phyloP scores from a whole-genome alignment of 768 basidiomycete genomes.

The Mycena metata region DNA sequence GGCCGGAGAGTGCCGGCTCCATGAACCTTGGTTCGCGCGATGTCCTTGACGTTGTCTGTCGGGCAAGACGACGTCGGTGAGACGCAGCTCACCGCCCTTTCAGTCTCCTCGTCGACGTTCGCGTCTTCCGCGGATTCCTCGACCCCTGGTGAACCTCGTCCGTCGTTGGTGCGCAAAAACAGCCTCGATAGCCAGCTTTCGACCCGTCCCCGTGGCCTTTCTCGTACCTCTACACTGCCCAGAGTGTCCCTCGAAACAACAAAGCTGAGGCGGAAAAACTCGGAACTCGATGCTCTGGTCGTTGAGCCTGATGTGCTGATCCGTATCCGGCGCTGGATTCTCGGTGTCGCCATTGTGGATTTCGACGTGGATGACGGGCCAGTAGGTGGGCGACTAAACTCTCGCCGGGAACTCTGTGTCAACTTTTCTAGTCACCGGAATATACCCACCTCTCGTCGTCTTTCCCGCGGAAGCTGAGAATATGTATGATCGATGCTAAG shows the following conservation, averaged over 20 bases:
- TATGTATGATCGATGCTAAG: slow-evolving; percentile 68
- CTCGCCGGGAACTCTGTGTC: too few species aligned
- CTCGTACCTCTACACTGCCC: slow-evolving; percentile 64
- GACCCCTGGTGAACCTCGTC: slow-evolving; percentile 1
- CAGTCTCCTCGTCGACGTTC: slow-evolving; percentile 30
- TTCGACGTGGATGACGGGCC: slow-evolving; percentile 94
- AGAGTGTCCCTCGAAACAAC: slow-evolving; percentile 50
- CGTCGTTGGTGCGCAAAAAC: slow-evolving; percentile 12
- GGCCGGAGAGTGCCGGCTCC: background rate
- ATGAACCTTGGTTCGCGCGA: background rate
- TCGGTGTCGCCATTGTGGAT: slow-evolving; percentile 80
- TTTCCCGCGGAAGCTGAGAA: slow-evolving; percentile 82
- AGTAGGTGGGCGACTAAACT: slow-evolving; percentile 45
- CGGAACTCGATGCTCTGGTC: slow-evolving; percentile 57
- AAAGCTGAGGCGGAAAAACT: slow-evolving; percentile 46
- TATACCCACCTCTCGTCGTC: slow-evolving; percentile 78
- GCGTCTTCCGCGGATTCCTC: slow-evolving; percentile 26
- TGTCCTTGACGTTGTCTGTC: slow-evolving; percentile 20
- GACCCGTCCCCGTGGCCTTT: slow-evolving; percentile 39
- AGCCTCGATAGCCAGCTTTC: slow-evolving; percentile 24
- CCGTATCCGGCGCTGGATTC: slow-evolving; percentile 75
- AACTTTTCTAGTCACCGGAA: slow-evolving; percentile 59
- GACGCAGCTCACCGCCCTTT: slow-evolving; percentile 22
- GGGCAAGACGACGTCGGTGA: slow-evolving; percentile 19
- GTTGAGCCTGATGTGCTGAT: slow-evolving; percentile 62